A percentile compares a stretch with the other conserved stretches of the same genome.
phyloP scores from a whole-genome alignment of 2,329 filamentous ascomycete genomes.

The Huntiella moniliformis region DNA sequence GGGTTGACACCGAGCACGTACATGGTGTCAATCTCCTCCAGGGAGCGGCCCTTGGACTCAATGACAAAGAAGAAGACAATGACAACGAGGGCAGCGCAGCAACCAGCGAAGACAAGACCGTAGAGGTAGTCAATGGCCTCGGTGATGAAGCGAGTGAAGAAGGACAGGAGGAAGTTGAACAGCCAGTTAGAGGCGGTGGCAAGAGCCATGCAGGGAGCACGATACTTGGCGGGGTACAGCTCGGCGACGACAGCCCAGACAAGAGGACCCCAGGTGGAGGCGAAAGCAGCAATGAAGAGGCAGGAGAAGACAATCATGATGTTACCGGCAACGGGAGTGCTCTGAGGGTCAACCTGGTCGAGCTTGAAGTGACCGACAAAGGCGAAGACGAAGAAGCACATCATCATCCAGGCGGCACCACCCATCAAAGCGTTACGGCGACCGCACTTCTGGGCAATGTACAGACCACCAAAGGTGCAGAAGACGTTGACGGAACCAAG shows the following conservation, averaged over 20 bases:
- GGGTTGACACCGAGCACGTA: slow-evolving; percentile 38
- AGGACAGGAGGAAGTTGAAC: slow-evolving; percentile 43
- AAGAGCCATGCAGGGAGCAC: slow-evolving; percentile 34
- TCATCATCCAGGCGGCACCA: slow-evolving; percentile 42
- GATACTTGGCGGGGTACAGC: slow-evolving; percentile 41
- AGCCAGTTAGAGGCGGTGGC: slow-evolving; percentile 41
- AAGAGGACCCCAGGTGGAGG: slow-evolving; percentile 52
- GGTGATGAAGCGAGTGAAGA: slow-evolving; percentile 54
- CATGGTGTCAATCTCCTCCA: slow-evolving; percentile 66
- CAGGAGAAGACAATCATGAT: slow-evolving; percentile 51
- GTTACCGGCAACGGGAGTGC: slow-evolving; percentile 30
- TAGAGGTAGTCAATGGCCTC: slow-evolving; percentile 49
- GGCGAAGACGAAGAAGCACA: slow-evolving; percentile 31
- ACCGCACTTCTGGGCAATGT: slow-evolving; percentile 45
- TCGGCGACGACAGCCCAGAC: slow-evolving; percentile 48
- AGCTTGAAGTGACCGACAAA: slow-evolving; percentile 30
- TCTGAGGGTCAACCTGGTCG: slow-evolving; percentile 23
- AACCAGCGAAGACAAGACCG: slow-evolving; percentile 53
- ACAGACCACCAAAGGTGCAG: slow-evolving; percentile 46
- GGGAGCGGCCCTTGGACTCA: slow-evolving; percentile 50
- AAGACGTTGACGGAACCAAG: slow-evolving; percentile 48
- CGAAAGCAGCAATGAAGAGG: slow-evolving; percentile 47
- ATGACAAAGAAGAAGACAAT: slow-evolving; percentile 62
- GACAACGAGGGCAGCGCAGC: slow-evolving; percentile 40
- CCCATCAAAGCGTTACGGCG: slow-evolving; percentile 43